Evolutionary conservation across 345 rosid species (phyloP).

Genomic region (Camelina laxa): DNA sequence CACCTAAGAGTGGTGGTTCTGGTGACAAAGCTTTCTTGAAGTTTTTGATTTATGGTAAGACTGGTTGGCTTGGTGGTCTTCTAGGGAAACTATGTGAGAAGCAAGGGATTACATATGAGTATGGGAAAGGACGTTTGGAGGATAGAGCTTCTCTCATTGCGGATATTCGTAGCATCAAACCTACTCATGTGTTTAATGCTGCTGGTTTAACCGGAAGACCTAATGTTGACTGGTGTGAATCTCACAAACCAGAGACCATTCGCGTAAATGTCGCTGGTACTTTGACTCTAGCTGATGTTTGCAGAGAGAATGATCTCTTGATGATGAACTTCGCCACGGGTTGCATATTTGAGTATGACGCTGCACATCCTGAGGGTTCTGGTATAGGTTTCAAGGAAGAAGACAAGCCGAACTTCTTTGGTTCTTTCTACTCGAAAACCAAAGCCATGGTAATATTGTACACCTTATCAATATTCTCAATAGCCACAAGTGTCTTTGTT

Average conservation of each 20-base stretch:
- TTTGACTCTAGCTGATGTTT: slow-evolving; percentile 59
- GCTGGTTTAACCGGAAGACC: slow-evolving; percentile 72
- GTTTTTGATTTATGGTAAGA: slow-evolving; percentile 60
- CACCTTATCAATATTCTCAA: background rate
- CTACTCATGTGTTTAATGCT: slow-evolving; percentile 64
- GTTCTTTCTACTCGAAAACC: slow-evolving; percentile 66
- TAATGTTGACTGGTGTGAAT: slow-evolving; percentile 67
- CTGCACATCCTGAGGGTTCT: slow-evolving; percentile 56
- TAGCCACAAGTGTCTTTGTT: slow-evolving; percentile 15
- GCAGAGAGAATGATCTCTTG: slow-evolving; percentile 50
- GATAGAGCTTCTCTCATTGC: slow-evolving; percentile 53
- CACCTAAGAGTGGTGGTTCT: slow-evolving; percentile 42
- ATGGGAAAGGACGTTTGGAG: slow-evolving; percentile 61
- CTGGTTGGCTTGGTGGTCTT: slow-evolving; percentile 72
- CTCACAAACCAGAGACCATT: slow-evolving; percentile 58
- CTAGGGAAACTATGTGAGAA: slow-evolving; percentile 55
- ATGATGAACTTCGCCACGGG: slow-evolving; percentile 68
- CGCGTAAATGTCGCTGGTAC: slow-evolving; percentile 59
- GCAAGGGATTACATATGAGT: slow-evolving; percentile 49
- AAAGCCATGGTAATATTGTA: slow-evolving; percentile 58
- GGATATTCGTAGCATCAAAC: slow-evolving; percentile 49
- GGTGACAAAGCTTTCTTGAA: slow-evolving; percentile 42
- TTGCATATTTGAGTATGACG: slow-evolving; percentile 61
- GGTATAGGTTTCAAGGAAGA: slow-evolving; percentile 64
- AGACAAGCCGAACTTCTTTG: slow-evolving; percentile 56